A percentile compares a stretch with the other conserved stretches of the same genome.
These are phyloP conservation scores for Eucalyptus paniculata DNA, from an alignment of 345 rosid species.

Conservation along the genomic window DNA sequence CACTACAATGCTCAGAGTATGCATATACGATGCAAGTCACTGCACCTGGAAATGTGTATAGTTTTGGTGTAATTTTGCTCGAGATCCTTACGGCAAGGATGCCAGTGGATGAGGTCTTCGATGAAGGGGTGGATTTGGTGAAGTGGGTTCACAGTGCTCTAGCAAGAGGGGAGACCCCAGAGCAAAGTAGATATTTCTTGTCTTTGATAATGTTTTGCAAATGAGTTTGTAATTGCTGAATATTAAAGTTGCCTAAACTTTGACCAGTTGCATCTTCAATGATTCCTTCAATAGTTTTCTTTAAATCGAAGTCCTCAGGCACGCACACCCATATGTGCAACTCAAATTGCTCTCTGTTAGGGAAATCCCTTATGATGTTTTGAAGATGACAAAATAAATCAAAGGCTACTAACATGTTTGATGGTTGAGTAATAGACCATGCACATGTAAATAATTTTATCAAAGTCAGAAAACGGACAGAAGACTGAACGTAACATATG, in stretches of 20 bases:
- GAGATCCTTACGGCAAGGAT: conserved; percentile 79
- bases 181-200: conserved; percentile 1
- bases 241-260: background rate
- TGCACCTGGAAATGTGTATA: conserved; percentile 89
- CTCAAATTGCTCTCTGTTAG: background rate
- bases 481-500: too few species aligned
- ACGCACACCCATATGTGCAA: background rate
- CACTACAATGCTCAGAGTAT: conserved; percentile 37
- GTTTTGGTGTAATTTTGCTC: conserved; percentile 87
- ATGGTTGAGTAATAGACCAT: too few species aligned
- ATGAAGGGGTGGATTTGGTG: conserved; percentile 82
- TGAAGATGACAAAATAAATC: too few species aligned
- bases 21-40: conserved; percentile 95
- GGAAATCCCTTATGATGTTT: too few species aligned
- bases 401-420: too few species aligned
- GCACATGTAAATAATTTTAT: too few species aligned
- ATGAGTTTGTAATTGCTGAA: background rate
- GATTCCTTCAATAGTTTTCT: background rate
- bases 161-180: conserved; percentile 64
- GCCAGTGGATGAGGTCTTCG: conserved; percentile 83
- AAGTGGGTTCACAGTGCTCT: conserved; percentile 91
- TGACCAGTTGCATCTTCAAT: background rate
- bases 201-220: background rate
- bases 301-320: background rate
- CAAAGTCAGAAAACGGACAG: too few species aligned